phyloP scores from a whole-genome alignment of 2,329 filamentous ascomycete species.

The Xylariaceae sp. region DNA sequence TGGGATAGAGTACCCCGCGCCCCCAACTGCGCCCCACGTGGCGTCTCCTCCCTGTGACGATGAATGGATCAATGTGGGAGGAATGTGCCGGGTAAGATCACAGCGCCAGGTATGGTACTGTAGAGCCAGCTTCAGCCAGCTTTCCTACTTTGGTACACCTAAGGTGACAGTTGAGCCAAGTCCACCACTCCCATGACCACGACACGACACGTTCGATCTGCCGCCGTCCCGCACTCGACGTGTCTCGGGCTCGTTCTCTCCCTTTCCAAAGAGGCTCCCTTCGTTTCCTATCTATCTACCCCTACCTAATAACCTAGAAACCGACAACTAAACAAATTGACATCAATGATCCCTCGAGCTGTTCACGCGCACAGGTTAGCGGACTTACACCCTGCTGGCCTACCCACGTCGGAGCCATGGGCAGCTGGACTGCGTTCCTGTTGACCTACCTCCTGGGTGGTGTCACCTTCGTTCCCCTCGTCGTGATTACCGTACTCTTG shows the following conservation, averaged over 20 bases:
- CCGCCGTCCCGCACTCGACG: background rate
- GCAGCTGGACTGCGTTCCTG: slow-evolving; percentile 55
- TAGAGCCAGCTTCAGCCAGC: background rate
- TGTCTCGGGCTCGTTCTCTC: background rate
- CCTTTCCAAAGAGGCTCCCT: no score
- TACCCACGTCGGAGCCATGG: slow-evolving; percentile 36
- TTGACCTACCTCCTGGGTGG: slow-evolving; percentile 80
- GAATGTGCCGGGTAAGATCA: background rate
- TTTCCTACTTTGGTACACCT: slow-evolving; percentile 1
- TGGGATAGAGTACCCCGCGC: background rate
- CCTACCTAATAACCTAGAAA: no score
- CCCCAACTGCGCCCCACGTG: slow-evolving; percentile 5
- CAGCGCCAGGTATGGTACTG: no score
- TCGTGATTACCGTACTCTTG: slow-evolving; percentile 56
- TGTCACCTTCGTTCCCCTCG: slow-evolving; percentile 77
- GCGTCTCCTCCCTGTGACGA: slow-evolving; percentile 7
- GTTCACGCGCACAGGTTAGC: slow-evolving; percentile 16
- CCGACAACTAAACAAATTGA: background rate
- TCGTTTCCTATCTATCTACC: no score
- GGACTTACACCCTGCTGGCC: slow-evolving; percentile 17
- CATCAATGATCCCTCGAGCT: slow-evolving; percentile 21
- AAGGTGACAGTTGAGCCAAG: no score
- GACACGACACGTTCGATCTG: no score
- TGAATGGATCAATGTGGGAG: background rate
- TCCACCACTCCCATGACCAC: background rate